Conservation (phyloP, 352 stramenopile species). For the Globisporangium heterothallicum region DNA sequence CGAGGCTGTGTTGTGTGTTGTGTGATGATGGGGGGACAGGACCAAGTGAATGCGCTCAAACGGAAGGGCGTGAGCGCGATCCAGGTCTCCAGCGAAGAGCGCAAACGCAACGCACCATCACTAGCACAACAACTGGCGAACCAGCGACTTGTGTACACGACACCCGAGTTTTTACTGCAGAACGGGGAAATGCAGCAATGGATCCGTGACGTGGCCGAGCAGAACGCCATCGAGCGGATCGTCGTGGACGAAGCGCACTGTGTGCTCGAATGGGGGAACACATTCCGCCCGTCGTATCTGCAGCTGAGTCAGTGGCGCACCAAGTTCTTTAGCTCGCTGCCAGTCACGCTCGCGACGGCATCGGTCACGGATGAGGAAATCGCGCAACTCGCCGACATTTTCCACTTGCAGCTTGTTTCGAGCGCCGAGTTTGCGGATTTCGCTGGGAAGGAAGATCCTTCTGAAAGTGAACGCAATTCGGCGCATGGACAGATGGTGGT, state of each 20-base stretch:
- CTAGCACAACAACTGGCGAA: slow-evolving; percentile 33
- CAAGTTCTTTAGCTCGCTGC: slow-evolving; percentile 36
- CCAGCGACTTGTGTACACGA: slow-evolving; percentile 72
- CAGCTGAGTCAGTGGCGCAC: slow-evolving; percentile 54
- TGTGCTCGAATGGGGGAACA: slow-evolving; percentile 73
- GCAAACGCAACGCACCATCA: slow-evolving; percentile 14
- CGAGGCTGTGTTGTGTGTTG: not conserved
- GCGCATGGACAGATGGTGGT: slow-evolving; percentile 34
- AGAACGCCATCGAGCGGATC: slow-evolving; percentile 34
- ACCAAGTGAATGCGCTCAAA: slow-evolving; percentile 63
- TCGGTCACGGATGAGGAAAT: slow-evolving; percentile 68
- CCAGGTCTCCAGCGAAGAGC: slow-evolving; percentile 36
- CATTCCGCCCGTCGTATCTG: slow-evolving; percentile 69
- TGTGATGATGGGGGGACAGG: slow-evolving; percentile 19
- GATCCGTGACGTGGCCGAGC: slow-evolving; percentile 21
- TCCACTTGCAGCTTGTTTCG: slow-evolving; percentile 23
- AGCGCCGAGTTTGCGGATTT: not conserved
- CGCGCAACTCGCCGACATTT: slow-evolving; percentile 37
- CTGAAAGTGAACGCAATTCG: not conserved
- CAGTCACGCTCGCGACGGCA: slow-evolving; percentile 68
- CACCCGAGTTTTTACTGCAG: slow-evolving; percentile 68
- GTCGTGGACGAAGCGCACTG: slow-evolving; percentile 81
- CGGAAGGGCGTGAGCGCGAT: slow-evolving; percentile 48
- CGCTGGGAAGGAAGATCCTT: not conserved
- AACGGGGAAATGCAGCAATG: slow-evolving; percentile 55